A percentile compares a stretch with the other conserved stretches of the same genome.
These are phyloP conservation scores for Chlamydomonas schloesseri DNA, from an alignment of 139 green algal species.

Conservation along the genomic window DNA sequence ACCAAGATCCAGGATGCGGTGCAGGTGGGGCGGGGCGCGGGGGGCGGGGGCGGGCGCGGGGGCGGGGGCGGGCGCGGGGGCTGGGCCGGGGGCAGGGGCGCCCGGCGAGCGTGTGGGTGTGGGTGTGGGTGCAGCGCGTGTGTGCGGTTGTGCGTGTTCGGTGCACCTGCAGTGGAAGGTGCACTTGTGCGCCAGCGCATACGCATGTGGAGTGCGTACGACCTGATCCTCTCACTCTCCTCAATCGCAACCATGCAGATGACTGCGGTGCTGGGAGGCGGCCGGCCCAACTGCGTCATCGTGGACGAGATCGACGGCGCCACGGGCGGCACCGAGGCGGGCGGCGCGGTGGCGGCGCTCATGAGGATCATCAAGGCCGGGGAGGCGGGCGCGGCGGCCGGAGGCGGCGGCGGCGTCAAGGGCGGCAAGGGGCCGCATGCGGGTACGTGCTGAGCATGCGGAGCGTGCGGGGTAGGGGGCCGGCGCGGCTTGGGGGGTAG, in stretches of 20 bases:
- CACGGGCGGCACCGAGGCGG: constrained; percentile 80
- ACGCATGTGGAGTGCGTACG: too few relatives aligned
- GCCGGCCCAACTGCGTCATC: constrained; percentile 90
- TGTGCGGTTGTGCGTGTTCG: too few relatives aligned
- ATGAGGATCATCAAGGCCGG: constrained; percentile 81
- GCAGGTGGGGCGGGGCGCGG: constrained; percentile 40
- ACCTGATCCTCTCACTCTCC: too few relatives aligned
- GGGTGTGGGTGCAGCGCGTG: too few relatives aligned
- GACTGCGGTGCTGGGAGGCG: constrained; percentile 62
- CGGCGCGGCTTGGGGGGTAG: too few relatives aligned
- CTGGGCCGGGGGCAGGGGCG: too few relatives aligned
- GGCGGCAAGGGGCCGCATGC: background rate
- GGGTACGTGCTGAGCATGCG: background rate
- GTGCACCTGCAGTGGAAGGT: too few relatives aligned
- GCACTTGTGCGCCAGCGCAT: too few relatives aligned
- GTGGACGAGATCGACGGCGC: constrained; percentile 98
- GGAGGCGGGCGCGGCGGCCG: background rate
- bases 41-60: too few relatives aligned
- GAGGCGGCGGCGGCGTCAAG: background rate
- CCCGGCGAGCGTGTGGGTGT: too few relatives aligned
- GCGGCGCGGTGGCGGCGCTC: constrained; percentile 84
- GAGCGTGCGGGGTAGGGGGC: background rate
- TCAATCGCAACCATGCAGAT: too few relatives aligned
- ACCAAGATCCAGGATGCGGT: constrained; percentile 83
- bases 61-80: too few relatives aligned